phyloP scores from a whole-genome alignment of 164 flowering plant genomes.

The Dillenia turbinata region DNA sequence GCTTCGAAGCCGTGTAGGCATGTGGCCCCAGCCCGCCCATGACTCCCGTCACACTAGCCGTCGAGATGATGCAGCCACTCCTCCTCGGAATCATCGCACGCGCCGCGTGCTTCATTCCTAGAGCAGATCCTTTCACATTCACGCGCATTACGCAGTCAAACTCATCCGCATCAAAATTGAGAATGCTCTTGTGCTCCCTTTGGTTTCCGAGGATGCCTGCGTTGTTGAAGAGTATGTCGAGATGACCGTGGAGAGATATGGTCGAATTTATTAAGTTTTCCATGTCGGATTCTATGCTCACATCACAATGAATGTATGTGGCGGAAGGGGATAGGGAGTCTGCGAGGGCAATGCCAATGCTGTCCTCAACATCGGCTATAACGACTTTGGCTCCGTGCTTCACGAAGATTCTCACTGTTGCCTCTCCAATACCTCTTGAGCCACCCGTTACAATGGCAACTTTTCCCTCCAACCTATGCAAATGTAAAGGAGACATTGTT shows the following conservation, averaged over 20 bases:
- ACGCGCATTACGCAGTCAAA: conserved; percentile 64
- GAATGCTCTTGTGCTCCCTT: conserved; percentile 60
- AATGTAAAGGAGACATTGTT: no score
- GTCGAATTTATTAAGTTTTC: conserved; percentile 37
- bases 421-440: conserved; percentile 79
- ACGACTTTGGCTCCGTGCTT: conserved; percentile 71
- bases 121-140: conserved; percentile 60
- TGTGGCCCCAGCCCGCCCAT: conserved; percentile 86
- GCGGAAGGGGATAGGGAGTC: conserved; percentile 38
- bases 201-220: conserved; percentile 80
- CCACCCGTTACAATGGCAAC: conserved; percentile 84
- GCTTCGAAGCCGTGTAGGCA: conserved; percentile 79
- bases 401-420: conserved; percentile 57
- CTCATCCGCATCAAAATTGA: conserved; percentile 56
- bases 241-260: conserved; percentile 38
- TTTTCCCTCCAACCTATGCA: conserved; percentile 65
- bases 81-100: conserved; percentile 61
- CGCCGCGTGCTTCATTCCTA: conserved; percentile 86
- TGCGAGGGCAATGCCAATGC: conserved; percentile 34
- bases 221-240: conserved; percentile 77
- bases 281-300: conserved; percentile 58
- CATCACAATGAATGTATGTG: conserved; percentile 67
- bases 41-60: conserved; percentile 75
- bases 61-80: conserved; percentile 65
- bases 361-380: conserved; percentile 65